phyloP scores from a whole-genome alignment of 208 protist genomes.

The Porcisia hertigi region DNA sequence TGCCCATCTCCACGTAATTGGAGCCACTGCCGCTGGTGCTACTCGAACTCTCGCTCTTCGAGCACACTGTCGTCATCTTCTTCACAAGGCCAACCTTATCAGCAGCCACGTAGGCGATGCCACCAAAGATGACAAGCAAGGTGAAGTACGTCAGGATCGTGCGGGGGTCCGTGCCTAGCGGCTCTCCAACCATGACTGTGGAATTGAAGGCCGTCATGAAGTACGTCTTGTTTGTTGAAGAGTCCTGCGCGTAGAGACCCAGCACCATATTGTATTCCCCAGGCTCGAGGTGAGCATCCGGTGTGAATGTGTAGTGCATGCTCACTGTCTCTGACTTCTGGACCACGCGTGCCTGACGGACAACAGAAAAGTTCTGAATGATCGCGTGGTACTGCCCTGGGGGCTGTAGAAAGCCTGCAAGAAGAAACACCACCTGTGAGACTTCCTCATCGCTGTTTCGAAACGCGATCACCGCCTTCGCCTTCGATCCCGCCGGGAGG shows the following conservation, averaged over 20 bases:
- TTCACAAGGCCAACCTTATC: conserved; percentile 56
- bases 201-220: conserved; percentile 74
- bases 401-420: conserved; percentile 58
- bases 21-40: conserved; percentile 5
- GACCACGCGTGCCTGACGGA: conserved; percentile 75
- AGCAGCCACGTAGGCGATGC: conserved; percentile 50
- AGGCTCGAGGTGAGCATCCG: conserved; percentile 68
- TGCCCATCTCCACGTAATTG: conserved; percentile 35
- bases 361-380: conserved; percentile 90
- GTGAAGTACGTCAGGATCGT: conserved; percentile 87
- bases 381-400: conserved; percentile 38
- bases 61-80: conserved; percentile 24
- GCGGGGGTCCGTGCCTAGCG: conserved; percentile 72
- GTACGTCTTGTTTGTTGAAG: conserved; percentile 65
- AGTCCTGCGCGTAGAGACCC: conserved; percentile 73
- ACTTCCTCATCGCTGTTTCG: conserved; percentile 53
- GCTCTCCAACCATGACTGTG: conserved; percentile 70
- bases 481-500: conserved; percentile 50
- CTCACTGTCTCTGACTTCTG: conserved; percentile 58
- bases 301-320: conserved; percentile 84
- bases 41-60: conserved; percentile 10
- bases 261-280: conserved; percentile 85
- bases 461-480: conserved; percentile 61
- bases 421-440: conserved; percentile 55
- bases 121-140: conserved; percentile 58